Evolutionary conservation across 1,284 basidiomycete species (phyloP), one percentile per base, ranked within the genome.

Genomic region (Ceratobasidium sp.): DNA sequence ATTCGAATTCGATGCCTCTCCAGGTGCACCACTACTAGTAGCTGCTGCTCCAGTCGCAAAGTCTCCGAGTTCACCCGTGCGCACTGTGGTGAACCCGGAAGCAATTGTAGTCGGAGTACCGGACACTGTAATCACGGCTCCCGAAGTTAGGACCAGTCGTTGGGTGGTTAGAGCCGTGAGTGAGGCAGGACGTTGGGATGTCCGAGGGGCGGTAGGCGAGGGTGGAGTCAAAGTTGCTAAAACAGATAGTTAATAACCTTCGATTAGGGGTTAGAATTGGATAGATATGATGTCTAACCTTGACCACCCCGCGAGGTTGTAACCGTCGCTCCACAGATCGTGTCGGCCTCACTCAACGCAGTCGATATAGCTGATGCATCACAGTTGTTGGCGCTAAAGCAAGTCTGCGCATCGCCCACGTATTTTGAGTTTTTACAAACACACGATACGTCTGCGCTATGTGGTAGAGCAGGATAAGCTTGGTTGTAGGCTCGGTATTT

Each of bases 51-150:
- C 16, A 18, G 44, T 4, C 13, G 11, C 21, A 2, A 2, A 13
- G 2, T 47, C 44, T 5, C 13, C 44, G 16, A 18, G 44, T 47
- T 4, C 11, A n/a, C n/a, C 35, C 6, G 35, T 38, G 35, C 35
- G 55, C n/a, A 43, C 26, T 14, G 30, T 52, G 3, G 64, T 69
- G 28, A 69, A 43, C n/a, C 52, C 63, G 5, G 63, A 47, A 1
- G 49, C 35, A 23, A 66, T 18, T 2, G 47, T 66, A 11, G 47
- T 66, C 11, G 44, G n/a, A 7, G 41, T n/a, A 23, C 63, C 63
- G 16, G 63, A 66, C 4, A 66, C 3, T 8, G 63, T 66, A 18
- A 66, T n/a, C 3, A 66, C 47, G 8, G 63, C 63, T 30, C 63
- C 63, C 6, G 63, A 66, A 8, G 63, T 50, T 7, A 66, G 35